Evolutionary conservation across 2,329 filamentous ascomycete genomes (phyloP), one percentile per base, ranked within the genome.

Genomic region (Cladophialophora exuberans): DNA sequence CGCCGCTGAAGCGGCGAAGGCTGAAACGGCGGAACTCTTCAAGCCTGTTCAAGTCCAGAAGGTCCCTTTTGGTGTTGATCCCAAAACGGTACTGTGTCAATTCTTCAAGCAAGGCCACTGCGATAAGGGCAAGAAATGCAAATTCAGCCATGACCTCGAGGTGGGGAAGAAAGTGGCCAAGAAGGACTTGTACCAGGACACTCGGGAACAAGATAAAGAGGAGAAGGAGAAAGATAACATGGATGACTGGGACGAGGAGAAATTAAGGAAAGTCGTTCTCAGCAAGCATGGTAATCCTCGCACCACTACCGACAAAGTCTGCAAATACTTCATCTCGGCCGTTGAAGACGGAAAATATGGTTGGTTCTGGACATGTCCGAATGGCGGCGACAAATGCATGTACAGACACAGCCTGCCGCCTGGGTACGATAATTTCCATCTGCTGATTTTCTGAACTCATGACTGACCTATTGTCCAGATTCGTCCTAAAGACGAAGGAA

Each of bases 301-400:
- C 71, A 96, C 92, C 18, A 89, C 89, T 4, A 99, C 94, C 42
- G 94, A 99, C 71, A 99, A 97, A 76, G 94, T 99, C 64, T 99
- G 94, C 89, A 99, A 97, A 76, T 96, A 79, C 79, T 99, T 99
- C 72, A 94, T 97, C 70, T 87, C 92, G 64, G 94, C 94, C 22
- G 94, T 99, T 60, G 94, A 99, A 76, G 94, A 99, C 70, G 89
- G 91, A 67, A 99, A 97, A 75, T 99, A 99, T 68, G 94, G 94
- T 60, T 99, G 94, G 94, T 97, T 99, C 76, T 99, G 94, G 94
- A 81, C 85, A 56, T 99, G 94, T 82, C 94, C 94, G 42, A 97
- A 97, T 69, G 92, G 91, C 62, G 93, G 89, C 61, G 88, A 99
- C 70, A 90, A 96, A 75, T 99, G 94, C 88, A 97, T 94, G 87